Conservation (phyloP, 148 eudicot species). For the Rhododendron mucronatum region DNA sequence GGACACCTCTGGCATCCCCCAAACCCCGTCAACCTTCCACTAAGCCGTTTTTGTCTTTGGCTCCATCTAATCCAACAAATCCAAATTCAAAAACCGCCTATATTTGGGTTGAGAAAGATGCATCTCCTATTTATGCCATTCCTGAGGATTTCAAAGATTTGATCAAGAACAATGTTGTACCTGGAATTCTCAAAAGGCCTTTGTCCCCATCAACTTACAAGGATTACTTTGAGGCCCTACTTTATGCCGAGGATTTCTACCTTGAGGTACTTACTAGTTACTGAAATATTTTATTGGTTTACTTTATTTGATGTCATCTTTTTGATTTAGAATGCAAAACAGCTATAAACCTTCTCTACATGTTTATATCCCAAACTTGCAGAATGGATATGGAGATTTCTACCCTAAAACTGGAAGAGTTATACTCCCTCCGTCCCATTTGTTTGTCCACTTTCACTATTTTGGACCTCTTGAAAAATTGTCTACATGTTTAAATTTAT, state of each 20-base stretch:
- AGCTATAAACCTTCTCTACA: neutral
- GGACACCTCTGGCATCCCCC: neutral
- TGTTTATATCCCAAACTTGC: neutral
- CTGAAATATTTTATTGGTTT: neutral
- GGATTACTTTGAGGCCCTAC: constrained; percentile 26
- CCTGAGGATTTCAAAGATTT: constrained; percentile 15
- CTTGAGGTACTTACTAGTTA: constrained; percentile 17
- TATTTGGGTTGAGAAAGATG: neutral
- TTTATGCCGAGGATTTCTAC: constrained; percentile 31
- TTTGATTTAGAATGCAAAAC: too few relatives aligned
- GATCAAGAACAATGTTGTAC: constrained; percentile 16
- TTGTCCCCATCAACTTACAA: constrained; percentile 19
- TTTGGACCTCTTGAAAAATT: too few relatives aligned
- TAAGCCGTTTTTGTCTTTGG: constrained; percentile 1
- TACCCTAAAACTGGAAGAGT: neutral
- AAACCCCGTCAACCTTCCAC: neutral
- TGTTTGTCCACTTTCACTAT: too few relatives aligned
- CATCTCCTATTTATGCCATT: constrained; percentile 7
- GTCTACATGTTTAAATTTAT: too few relatives aligned
- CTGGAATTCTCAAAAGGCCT: constrained; percentile 18
- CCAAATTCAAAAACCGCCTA: neutral
- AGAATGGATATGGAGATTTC: neutral
- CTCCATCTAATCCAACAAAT: constrained; percentile 1
- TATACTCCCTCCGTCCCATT: neutral
- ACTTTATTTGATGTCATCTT: neutral